Conservation (phyloP, 2,329 filamentous ascomycete genomes). For the Colletotrichum musae region DNA sequence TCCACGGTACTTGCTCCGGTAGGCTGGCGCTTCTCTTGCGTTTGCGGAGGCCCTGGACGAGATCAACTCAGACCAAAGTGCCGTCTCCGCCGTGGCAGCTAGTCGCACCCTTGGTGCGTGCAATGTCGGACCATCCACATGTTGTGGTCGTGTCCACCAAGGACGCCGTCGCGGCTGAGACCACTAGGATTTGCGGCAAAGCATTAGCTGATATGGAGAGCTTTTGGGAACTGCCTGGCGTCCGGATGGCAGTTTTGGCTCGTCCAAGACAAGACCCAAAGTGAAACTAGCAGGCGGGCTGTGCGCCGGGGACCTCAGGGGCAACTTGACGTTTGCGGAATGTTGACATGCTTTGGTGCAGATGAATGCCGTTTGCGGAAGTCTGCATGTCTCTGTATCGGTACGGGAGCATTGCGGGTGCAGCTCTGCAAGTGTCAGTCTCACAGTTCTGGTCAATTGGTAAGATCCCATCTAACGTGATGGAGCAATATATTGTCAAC, state of each 20-base stretch:
- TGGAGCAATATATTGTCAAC: not conserved
- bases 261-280: not conserved
- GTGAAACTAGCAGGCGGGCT: conserved; percentile 19
- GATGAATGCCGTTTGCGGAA: conserved; percentile 13
- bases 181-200: conserved; percentile 4
- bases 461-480: not conserved
- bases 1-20: not conserved
- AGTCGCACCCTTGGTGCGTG: not conserved
- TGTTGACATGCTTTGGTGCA: not conserved
- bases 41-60: not conserved
- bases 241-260: conserved; percentile 1
- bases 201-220: not conserved
- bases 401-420: not conserved
- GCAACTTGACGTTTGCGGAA: conserved; percentile 19
- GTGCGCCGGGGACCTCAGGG: conserved; percentile 19
- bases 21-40: conserved; percentile 3
- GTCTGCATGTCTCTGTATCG: conserved; percentile 1
- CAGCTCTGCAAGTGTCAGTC: not conserved
- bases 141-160: not conserved
- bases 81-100: not conserved
- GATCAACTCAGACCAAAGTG: not conserved
- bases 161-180: not conserved
- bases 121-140: conserved; percentile 2
- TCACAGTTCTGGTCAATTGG: not conserved
- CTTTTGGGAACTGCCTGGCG: conserved; percentile 1